phyloP scores from a whole-genome alignment of 1,284 basidiomycete genomes.

The Schizophyllum amplum region DNA sequence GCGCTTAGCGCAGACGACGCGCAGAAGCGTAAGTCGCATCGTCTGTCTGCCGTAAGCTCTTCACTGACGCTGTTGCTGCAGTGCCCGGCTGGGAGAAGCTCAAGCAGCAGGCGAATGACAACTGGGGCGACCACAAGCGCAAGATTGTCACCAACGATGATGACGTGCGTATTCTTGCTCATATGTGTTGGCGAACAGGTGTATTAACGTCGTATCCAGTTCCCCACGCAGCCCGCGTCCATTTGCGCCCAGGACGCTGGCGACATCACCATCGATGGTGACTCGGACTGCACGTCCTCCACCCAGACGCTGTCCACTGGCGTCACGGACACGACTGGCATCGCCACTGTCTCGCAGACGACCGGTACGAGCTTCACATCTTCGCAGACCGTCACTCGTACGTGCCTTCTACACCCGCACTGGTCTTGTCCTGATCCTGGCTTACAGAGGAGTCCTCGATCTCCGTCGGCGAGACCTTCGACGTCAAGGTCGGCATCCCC shows the following conservation, averaged over 20 bases:
- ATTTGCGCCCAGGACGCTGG: slow-evolving; percentile 5
- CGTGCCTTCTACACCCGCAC: no score
- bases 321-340: not conserved
- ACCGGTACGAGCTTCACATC: not conserved
- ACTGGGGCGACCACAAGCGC: slow-evolving; percentile 9
- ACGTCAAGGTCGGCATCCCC: not conserved
- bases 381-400: not conserved
- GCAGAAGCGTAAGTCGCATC: slow-evolving; percentile 1
- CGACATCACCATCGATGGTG: not conserved
- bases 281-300: not conserved
- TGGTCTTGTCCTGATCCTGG: not conserved
- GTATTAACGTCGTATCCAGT: slow-evolving; percentile 4
- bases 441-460: not conserved
- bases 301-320: not conserved
- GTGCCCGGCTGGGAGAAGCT: slow-evolving; percentile 11
- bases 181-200: no score
- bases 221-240: slow-evolving; percentile 9
- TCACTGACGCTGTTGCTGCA: not conserved
- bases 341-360: not conserved
- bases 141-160: slow-evolving; percentile 13
- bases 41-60: not conserved
- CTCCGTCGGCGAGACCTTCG: not conserved
- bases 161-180: slow-evolving; percentile 4
- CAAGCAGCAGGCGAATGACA: slow-evolving; percentile 6
- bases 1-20: not conserved